A percentile compares a stretch with the other conserved stretches of the same genome.
Conservation (phyloP, 73 alveolate species). For the Paramecium primaurelia region DNA sequence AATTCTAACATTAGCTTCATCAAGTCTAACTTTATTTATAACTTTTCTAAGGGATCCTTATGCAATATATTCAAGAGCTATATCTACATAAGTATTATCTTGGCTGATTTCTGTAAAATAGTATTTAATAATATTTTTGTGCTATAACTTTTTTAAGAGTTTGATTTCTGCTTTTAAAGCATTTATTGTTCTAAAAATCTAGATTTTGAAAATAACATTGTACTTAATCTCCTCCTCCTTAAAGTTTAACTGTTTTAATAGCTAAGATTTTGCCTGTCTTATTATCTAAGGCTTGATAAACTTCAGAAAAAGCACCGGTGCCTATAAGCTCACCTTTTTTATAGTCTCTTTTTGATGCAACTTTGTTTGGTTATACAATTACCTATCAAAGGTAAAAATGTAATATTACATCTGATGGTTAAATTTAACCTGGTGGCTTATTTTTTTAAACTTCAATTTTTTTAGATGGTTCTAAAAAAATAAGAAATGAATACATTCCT, state of each 20-base stretch:
- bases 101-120: constrained; percentile 60
- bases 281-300: constrained; percentile 74
- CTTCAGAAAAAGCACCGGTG: constrained; percentile 74
- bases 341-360: constrained; percentile 20
- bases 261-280: constrained; percentile 83
- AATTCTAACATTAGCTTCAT: constrained; percentile 59
- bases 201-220: neutral
- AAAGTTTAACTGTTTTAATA: constrained; percentile 71
- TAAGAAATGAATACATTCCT: neutral
- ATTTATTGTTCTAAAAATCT: constrained; percentile 2
- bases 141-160: constrained; percentile 57
- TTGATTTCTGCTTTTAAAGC: constrained; percentile 59
- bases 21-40: constrained; percentile 64
- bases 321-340: constrained; percentile 68
- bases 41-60: constrained; percentile 67
- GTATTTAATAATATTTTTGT: constrained; percentile 65
- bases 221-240: constrained; percentile 44
- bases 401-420: neutral
- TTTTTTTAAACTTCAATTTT: neutral
- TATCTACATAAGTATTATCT: constrained; percentile 59
- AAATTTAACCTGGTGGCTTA: neutral
- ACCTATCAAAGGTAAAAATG: neutral
- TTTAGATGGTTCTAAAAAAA: neutral
- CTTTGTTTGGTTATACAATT: neutral
- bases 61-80: constrained; percentile 62